These are phyloP conservation scores for Solanum okadae DNA, from an alignment of 257 asterid genomes.

Conservation along the genomic window DNA sequence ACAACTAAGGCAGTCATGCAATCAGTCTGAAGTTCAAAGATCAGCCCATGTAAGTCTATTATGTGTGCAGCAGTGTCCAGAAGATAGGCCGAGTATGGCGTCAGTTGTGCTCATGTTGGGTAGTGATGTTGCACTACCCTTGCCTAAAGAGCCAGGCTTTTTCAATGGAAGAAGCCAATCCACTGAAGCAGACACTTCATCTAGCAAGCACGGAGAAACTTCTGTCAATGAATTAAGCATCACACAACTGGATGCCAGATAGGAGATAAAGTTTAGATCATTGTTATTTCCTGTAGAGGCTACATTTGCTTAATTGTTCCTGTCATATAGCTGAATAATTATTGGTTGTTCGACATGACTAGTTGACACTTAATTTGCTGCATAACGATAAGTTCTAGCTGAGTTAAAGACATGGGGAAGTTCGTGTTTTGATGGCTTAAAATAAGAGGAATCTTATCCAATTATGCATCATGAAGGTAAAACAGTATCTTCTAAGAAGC, in stretches of 20 bases:
- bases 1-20: not conserved
- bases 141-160: not conserved
- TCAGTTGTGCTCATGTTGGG: not conserved
- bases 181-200: not conserved
- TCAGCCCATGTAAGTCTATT: not conserved
- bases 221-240: not conserved
- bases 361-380: not conserved
- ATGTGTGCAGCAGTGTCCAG: not conserved
- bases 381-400: not conserved
- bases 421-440: not conserved
- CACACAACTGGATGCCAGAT: not conserved
- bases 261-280: not conserved
- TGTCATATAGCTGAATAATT: not conserved
- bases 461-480: not conserved
- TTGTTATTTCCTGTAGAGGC: not conserved
- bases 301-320: not conserved
- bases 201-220: not conserved
- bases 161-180: not conserved
- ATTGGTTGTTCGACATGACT: not conserved
- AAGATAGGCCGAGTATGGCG: not conserved
- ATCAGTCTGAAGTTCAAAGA: not conserved
- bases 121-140: not conserved
- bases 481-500: not conserved
- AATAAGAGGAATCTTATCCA: not conserved
- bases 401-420: not conserved